These are phyloP conservation scores for Ocimum tenuiflorum DNA, from an alignment of 257 asterid species.

Conservation along the genomic window DNA sequence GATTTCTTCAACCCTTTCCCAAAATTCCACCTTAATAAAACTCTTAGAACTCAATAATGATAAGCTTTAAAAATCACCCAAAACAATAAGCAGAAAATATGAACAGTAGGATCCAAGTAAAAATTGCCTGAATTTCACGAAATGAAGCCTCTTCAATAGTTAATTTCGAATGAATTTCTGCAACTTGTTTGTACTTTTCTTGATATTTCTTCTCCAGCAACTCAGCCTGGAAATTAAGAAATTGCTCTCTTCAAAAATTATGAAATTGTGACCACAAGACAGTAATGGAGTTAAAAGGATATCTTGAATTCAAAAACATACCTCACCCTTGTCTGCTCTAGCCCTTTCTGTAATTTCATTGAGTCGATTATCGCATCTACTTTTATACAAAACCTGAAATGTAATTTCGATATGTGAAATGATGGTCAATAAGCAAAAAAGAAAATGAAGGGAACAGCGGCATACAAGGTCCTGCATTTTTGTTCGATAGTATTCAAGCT, in stretches of 20 bases:
- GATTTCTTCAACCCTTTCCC: background rate
- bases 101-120: conserved; percentile 1
- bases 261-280: background rate
- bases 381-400: conserved; percentile 81
- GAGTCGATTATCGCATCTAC: conserved; percentile 96
- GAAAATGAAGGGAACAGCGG: conserved; percentile 9
- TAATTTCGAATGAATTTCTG: conserved; percentile 88
- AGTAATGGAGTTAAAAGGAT: conserved; percentile 5
- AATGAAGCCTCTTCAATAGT: conserved; percentile 92
- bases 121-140: conserved; percentile 73
- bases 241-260: conserved; percentile 7
- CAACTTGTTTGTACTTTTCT: conserved; percentile 88
- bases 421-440: conserved; percentile 16
- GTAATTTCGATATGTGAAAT: conserved; percentile 16
- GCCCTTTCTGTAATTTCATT: conserved; percentile 98
- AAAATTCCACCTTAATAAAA: background rate
- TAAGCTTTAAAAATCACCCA: conserved; percentile 1
- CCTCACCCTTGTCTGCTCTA: conserved; percentile 89
- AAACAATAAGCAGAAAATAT: conserved; percentile 5
- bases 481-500: conserved; percentile 83
- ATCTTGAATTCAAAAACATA: conserved; percentile 27
- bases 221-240: conserved; percentile 59
- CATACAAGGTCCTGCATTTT: conserved; percentile 99
- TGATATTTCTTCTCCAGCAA: conserved; percentile 79
- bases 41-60: background rate